phyloP scores from a whole-genome alignment of 495 filamentous ascomycete genomes.

The Penicillium diatomitis region DNA sequence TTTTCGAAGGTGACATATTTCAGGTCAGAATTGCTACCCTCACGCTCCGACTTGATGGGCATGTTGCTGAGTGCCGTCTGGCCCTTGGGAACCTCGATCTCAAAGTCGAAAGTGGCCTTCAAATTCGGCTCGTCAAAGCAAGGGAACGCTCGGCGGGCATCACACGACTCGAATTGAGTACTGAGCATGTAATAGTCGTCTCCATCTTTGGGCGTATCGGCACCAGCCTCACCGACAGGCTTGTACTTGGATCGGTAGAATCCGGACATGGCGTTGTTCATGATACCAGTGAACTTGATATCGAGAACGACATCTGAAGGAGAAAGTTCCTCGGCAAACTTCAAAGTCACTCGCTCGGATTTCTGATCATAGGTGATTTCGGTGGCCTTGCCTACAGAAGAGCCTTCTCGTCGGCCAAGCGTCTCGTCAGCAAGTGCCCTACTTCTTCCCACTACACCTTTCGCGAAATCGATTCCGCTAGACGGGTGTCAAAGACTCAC shows the following conservation, averaged over 20 bases:
- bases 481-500: slow-evolving; percentile 8
- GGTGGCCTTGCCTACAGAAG: slow-evolving; percentile 43
- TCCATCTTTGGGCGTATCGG: slow-evolving; percentile 65
- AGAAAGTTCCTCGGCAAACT: slow-evolving; percentile 55
- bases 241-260: slow-evolving; percentile 96
- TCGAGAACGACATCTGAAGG: slow-evolving; percentile 54
- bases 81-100: slow-evolving; percentile 80
- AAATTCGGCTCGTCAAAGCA: slow-evolving; percentile 98
- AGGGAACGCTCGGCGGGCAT: slow-evolving; percentile 87
- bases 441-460: too few species aligned
- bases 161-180: slow-evolving; percentile 95
- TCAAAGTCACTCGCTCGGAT: slow-evolving; percentile 66
- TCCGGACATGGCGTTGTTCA: slow-evolving; percentile 93
- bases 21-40: slow-evolving; percentile 49
- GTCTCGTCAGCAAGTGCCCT: too few species aligned
- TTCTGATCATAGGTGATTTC: slow-evolving; percentile 69
- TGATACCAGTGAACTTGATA: slow-evolving; percentile 72
- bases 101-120: slow-evolving; percentile 90
- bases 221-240: slow-evolving; percentile 55
- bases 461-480: background rate
- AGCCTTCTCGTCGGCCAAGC: slow-evolving; percentile 17
- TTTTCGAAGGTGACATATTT: slow-evolving; percentile 78
- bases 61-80: slow-evolving; percentile 90
- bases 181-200: slow-evolving; percentile 88
- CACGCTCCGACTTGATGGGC: slow-evolving; percentile 62